Conservation (phyloP, 805 yeast genomes). For the Komagataella pseudopastoris region DNA sequence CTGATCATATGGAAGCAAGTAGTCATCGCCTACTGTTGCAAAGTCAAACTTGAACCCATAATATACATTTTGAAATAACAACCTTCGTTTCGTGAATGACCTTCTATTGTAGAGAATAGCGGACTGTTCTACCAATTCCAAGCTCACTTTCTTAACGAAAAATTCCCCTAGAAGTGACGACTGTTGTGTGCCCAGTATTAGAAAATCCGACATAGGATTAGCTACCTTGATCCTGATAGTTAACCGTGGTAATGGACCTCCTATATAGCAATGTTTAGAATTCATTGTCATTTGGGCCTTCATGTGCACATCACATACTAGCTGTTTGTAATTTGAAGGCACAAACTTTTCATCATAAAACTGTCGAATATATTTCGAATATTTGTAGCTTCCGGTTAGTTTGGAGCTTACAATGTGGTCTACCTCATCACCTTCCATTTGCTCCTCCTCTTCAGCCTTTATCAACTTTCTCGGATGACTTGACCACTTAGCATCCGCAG, state of each 20-base stretch:
- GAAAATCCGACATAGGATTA: not conserved
- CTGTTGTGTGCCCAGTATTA: not conserved
- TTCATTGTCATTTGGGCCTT: not conserved
- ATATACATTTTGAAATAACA: not conserved
- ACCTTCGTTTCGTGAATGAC: not conserved
- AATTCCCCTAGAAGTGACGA: not conserved
- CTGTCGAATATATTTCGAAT: not conserved
- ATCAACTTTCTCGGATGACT: not conserved
- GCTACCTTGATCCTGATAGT: not conserved
- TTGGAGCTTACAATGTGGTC: not conserved
- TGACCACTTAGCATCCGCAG: not conserved
- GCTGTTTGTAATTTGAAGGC: not conserved
- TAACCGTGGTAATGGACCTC: not conserved
- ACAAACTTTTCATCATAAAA: not conserved
- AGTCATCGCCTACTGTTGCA: not conserved
- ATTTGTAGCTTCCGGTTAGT: not conserved
- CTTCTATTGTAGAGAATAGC: not conserved
- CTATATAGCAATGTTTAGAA: not conserved
- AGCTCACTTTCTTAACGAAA: not conserved
- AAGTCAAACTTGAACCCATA: not conserved
- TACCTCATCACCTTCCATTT: not conserved
- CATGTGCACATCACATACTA: not conserved
- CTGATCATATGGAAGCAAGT: not conserved
- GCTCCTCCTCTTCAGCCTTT: not conserved
- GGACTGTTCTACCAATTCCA: not conserved